phyloP scores from a whole-genome alignment of 1,284 basidiomycete genomes.

The Volvariella surrecta region DNA sequence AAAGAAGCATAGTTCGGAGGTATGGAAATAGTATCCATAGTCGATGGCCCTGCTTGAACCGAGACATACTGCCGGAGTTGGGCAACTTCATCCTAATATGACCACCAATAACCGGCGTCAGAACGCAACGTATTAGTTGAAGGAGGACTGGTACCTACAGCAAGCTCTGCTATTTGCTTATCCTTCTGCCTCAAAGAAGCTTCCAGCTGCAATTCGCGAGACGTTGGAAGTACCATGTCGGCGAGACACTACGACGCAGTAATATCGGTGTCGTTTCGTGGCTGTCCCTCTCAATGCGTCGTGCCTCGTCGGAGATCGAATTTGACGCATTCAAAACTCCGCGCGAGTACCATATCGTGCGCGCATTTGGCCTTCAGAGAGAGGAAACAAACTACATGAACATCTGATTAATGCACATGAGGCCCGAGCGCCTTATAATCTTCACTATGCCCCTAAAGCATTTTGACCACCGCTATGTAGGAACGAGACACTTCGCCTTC shows the following conservation, averaged over 20 bases:
- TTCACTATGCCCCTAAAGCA: too few relatives aligned
- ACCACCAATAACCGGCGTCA: slow-evolving; percentile 7
- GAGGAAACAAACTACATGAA: too few relatives aligned
- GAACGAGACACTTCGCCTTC: too few relatives aligned
- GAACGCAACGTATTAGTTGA: slow-evolving; percentile 2
- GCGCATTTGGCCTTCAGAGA: too few relatives aligned
- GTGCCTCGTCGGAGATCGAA: slow-evolving; percentile 3
- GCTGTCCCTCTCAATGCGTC: neutral
- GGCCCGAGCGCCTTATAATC: too few relatives aligned
- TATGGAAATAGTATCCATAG: slow-evolving; percentile 52
- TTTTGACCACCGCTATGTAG: too few relatives aligned
- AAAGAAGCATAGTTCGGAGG: slow-evolving; percentile 61
- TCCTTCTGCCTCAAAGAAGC: slow-evolving; percentile 63
- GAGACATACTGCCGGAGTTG: slow-evolving; percentile 55
- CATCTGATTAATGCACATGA: too few relatives aligned
- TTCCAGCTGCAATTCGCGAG: slow-evolving; percentile 72
- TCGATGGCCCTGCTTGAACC: slow-evolving; percentile 46
- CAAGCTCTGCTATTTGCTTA: slow-evolving; percentile 57
- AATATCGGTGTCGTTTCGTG: neutral
- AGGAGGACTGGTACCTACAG: slow-evolving; percentile 35
- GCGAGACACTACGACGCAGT: slow-evolving; percentile 7
- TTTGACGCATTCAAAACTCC: neutral
- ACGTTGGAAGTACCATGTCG: slow-evolving; percentile 58
- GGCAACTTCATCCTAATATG: slow-evolving; percentile 53
- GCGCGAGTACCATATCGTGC: too few relatives aligned